These are phyloP conservation scores for Kwoniella pini DNA, from an alignment of 768 basidiomycete species.

Conservation along the genomic window DNA sequence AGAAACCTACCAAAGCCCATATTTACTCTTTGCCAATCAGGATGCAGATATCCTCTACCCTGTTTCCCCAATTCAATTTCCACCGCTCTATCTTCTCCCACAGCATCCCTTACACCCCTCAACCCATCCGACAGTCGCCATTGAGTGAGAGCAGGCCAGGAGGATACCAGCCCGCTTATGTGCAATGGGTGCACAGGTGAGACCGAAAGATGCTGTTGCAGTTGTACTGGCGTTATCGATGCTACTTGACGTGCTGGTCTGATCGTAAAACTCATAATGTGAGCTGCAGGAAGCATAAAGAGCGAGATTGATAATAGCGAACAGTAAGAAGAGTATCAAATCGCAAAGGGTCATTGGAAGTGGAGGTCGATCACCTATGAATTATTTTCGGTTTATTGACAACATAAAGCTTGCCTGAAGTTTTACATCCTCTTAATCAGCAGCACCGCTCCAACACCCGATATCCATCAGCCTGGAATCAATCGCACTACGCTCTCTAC, in stretches of 20 bases:
- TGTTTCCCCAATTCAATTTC: conserved; percentile 46
- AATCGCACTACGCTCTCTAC: too few species aligned
- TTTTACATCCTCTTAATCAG: too few species aligned
- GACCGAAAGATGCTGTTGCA: conserved; percentile 22
- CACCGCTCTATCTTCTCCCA: conserved; percentile 35
- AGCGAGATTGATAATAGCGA: too few species aligned
- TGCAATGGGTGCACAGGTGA: conserved; percentile 25
- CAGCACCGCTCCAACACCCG: too few species aligned
- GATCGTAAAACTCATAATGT: conserved; percentile 3
- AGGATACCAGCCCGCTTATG: conserved; percentile 26
- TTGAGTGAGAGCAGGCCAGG: conserved; percentile 29
- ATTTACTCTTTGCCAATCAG: conserved; percentile 34
- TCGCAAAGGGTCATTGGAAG: background rate
- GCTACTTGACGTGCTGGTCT: conserved; percentile 2
- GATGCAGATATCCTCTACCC: conserved; percentile 49
- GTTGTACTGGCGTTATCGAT: conserved; percentile 7
- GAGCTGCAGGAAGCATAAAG: background rate
- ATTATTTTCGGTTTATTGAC: background rate
- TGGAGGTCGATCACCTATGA: conserved; percentile 17
- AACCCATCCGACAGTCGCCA: conserved; percentile 33
- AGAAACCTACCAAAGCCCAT: conserved; percentile 48
- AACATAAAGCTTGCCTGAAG: too few species aligned
- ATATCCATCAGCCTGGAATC: too few species aligned
- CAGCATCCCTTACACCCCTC: conserved; percentile 9
- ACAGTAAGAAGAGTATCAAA: background rate